Conservation (phyloP, 148 eudicot genomes). For the Rhododendron williamsianum region DNA sequence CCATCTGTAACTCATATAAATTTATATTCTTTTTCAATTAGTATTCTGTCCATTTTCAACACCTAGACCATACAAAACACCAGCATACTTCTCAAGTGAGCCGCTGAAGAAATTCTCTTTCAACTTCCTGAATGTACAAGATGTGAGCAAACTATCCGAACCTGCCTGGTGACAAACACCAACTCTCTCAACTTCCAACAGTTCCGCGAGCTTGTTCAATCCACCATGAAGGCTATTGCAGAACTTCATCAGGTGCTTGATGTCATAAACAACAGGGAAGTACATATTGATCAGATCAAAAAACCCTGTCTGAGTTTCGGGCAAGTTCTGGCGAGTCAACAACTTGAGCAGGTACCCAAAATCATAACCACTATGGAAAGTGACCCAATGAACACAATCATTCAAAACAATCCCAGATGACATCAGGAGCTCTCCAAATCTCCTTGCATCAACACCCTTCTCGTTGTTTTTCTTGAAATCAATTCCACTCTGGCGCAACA, state of each 20-base stretch:
- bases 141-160: conserved; percentile 57
- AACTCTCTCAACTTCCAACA: conserved; percentile 53
- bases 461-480: conserved; percentile 43
- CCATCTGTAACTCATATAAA: neutral
- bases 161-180: conserved; percentile 58
- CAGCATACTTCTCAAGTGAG: conserved; percentile 49
- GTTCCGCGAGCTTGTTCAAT: conserved; percentile 51
- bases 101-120: conserved; percentile 47
- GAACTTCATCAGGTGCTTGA: conserved; percentile 50
- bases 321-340: conserved; percentile 36
- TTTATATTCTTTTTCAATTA: conserved; percentile 5
- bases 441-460: conserved; percentile 37
- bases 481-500: conserved; percentile 39
- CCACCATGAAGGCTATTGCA: conserved; percentile 53
- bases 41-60: conserved; percentile 36
- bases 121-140: conserved; percentile 54
- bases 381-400: conserved; percentile 45
- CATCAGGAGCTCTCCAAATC: conserved; percentile 53
- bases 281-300: conserved; percentile 18
- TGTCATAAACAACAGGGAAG: conserved; percentile 48
- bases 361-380: conserved; percentile 54
- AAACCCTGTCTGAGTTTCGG: conserved; percentile 39
- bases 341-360: conserved; percentile 57
- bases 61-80: conserved; percentile 56
- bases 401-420: conserved; percentile 51